phyloP scores from a whole-genome alignment of 108 stramenopile genomes.

The Nannochloropsis salina region DNA sequence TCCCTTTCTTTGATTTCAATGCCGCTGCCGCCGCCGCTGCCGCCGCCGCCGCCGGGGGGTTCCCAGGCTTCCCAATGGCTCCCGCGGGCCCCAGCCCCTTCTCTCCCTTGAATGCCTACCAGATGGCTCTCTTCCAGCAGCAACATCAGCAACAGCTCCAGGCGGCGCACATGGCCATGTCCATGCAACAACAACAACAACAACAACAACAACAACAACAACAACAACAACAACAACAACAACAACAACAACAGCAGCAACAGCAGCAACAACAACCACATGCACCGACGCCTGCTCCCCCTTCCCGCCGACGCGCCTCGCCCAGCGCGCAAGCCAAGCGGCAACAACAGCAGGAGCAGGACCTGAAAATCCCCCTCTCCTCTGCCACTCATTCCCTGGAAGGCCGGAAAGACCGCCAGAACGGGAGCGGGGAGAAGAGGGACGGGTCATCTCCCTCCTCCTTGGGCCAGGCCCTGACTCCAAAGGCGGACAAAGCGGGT shows the following conservation, averaged over 20 bases:
- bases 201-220: background rate
- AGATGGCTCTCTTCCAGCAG: background rate
- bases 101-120: background rate
- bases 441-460: too few species aligned
- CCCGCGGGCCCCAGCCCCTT: background rate
- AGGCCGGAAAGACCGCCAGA: too few species aligned
- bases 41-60: background rate
- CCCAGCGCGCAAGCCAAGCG: background rate
- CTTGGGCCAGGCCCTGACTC: too few species aligned
- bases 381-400: too few species aligned
- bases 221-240: background rate
- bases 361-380: background rate
- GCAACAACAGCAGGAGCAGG: background rate
- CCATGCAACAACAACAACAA: background rate
- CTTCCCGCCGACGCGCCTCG: too few species aligned
- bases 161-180: background rate
- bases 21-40: background rate
- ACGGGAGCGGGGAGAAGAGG: too few species aligned
- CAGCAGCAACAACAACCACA: background rate
- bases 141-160: background rate
- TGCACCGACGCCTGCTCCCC: too few species aligned
- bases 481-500: too few species aligned
- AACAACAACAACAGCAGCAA: background rate
- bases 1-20: background rate
- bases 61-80: background rate